Evolutionary conservation across 2,329 filamentous ascomycete species (phyloP).

Genomic region (Xylariales sp.): DNA sequence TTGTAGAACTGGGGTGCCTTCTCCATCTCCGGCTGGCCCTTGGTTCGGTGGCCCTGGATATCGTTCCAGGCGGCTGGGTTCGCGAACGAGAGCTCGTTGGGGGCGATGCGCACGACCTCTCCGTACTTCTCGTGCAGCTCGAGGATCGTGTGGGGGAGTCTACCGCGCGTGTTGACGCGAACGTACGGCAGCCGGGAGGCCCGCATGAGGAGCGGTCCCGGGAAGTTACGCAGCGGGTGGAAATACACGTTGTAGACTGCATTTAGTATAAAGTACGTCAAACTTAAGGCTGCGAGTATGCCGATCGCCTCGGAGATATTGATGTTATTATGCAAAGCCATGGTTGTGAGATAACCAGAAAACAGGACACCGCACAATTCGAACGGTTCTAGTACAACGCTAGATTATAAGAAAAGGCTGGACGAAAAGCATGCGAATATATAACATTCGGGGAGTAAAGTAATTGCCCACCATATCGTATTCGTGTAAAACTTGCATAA

Average conservation of each 20-base stretch:
- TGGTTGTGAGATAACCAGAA: too few species aligned
- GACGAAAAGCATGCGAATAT: too few species aligned
- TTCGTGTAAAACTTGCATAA: too few species aligned
- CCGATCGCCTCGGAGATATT: too few species aligned
- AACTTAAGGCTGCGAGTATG: too few species aligned
- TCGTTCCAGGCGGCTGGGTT: constrained; percentile 3
- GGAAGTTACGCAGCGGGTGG: constrained; percentile 6
- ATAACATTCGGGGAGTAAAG: too few species aligned
- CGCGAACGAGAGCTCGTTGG: constrained; percentile 6
- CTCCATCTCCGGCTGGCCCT: constrained; percentile 3
- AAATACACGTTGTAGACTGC: constrained; percentile 7
- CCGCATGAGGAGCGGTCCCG: constrained; percentile 6
- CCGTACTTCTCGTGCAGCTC: constrained; percentile 7
- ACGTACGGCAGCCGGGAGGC: constrained; percentile 1
- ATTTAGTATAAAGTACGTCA: neutral
- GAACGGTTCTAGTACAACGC: too few species aligned
- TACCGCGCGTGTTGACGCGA: neutral
- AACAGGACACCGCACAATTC: too few species aligned
- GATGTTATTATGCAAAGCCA: too few species aligned
- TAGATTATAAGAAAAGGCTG: too few species aligned
- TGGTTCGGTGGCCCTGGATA: constrained; percentile 5
- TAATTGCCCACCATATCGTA: too few species aligned
- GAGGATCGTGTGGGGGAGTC: neutral
- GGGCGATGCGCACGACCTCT: constrained; percentile 8
- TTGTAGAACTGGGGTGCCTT: neutral